phyloP scores from a whole-genome alignment of 306 rosid species.

The Vachellia collinsii region DNA sequence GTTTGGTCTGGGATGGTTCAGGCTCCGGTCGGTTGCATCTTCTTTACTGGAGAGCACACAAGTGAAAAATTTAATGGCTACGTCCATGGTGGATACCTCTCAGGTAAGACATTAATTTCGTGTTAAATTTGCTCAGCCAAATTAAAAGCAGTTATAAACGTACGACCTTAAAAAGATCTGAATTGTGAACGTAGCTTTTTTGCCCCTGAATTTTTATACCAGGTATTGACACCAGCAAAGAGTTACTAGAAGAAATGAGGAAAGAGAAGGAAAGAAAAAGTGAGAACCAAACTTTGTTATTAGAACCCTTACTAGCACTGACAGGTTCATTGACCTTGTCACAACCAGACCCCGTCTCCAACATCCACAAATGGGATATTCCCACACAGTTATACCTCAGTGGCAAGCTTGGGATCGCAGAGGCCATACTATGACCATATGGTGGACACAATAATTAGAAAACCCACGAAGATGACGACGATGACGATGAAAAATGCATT shows the following conservation, averaged over 20 bases:
- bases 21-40: constrained; percentile 85
- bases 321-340: constrained; percentile 65
- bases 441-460: constrained; percentile 32
- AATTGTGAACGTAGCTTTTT: constrained; percentile 1
- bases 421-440: constrained; percentile 64
- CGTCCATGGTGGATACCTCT: constrained; percentile 90
- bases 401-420: constrained; percentile 63
- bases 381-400: constrained; percentile 76
- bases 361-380: constrained; percentile 78
- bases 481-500: constrained; percentile 25
- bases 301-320: constrained; percentile 79
- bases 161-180: not conserved
- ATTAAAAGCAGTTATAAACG: not conserved
- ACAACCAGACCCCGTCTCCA: constrained; percentile 52
- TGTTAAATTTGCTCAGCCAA: not conserved
- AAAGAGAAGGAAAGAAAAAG: constrained; percentile 63
- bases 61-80: constrained; percentile 87
- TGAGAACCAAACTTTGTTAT: constrained; percentile 57
- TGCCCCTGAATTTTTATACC: constrained; percentile 28
- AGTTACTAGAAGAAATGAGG: constrained; percentile 70
- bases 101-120: constrained; percentile 49
- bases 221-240: constrained; percentile 86
- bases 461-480: constrained; percentile 1
- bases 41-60: constrained; percentile 91
- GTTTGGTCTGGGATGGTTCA: constrained; percentile 32